Evolutionary conservation across 23 red algal genomes (phyloP), one percentile per base, ranked within the genome.

Genomic region (Gracilaria gracilis): DNA sequence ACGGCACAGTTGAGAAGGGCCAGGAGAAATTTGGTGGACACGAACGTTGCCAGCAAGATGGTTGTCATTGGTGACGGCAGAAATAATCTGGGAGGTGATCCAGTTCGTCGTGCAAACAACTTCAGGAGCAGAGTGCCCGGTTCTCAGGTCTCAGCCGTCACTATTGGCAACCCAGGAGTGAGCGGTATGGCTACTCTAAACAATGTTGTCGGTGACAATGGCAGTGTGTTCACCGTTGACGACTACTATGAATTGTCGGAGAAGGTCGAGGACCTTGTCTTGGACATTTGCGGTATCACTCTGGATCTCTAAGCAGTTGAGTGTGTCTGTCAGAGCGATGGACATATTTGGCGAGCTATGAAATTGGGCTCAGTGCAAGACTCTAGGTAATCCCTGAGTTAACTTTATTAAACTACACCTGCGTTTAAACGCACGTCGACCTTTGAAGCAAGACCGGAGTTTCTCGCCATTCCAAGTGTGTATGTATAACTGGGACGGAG

Each of bases 11-110:
- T 35, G 35, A 75, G 69, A 75, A 36, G 21, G n/a, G 36, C 21
- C 9, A 17, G 39, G 11, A 17, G 19, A 0, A 32, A 25, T 12
- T 11, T 42, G 0, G 20, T 42, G 0, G 20, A 25, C 17, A 1
- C 72, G 1, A 62, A 64, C 38, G 4, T 7, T 39, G 79, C 31
- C 0, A 64, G 36, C 37, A 59, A 82, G 32, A 62, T 82, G 53
- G 79, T 82, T 9, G 9, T 82, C 8, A 1, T 82, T 13, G 79
- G 79, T 4, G 79, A 82, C 36, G 79, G 79, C 6, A 16, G 58
- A 4, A 62, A 65, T 20, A 82, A 27, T 32, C 0, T 64, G 33
- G 79, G 79, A 42, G 33, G 54, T 44, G 79, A 82, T 53, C 54
- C 79, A 5, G 31, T 82, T 3, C 53, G 33, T 47, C 33, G 79